Evolutionary conservation across 2,329 filamentous ascomycete genomes (phyloP), one percentile per base, ranked within the genome.

Genomic region (Penicillium olsonii): DNA sequence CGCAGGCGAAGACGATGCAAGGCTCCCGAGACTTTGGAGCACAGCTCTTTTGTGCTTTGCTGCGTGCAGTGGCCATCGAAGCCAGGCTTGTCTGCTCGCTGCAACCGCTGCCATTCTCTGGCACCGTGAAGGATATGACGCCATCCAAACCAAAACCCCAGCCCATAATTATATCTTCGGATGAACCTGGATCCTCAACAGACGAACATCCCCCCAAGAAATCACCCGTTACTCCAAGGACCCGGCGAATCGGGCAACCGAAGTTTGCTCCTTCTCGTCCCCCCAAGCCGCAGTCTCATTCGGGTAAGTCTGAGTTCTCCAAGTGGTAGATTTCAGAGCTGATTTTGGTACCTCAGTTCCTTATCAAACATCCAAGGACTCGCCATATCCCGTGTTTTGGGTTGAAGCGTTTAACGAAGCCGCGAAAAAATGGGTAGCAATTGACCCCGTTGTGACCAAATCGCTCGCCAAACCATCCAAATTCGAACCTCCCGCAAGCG

Each of bases 21-120:
- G 95, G 92, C 0, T 97, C 92, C 8, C 84, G 92, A 56, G 94
- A 99, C 68, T 79, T 95, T 9, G 94, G 92, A 0, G 88, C 90
- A 2, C 92, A 97, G 67, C 70, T 99, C 0, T 96, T 95, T 63
- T 97, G 94, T 68, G 88, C 92, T 2, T 71, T 97, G 26, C 78
- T 99, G 4, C 85, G 94, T 15, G 83, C 84, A n/a, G 84, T 81
- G n/a, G 91, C 90, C 2, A 84, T 97, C 6, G 84, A 90, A 55
- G 80, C 89, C 5, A 82, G 94, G 11, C 78, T 99, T 4, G 88
- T 97, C 0, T 96, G 91, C 68, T 99, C 94, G 4, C 74, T 99
- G 3, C 94, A 99, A 59, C 84, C 87, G 1, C 76, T 99, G 0
- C 80, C 88, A 0, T 92, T 92, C 58, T 76, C 78, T 2, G 79